Conservation (phyloP, 2,329 filamentous ascomycete species). For the Aureobasidium vineae region DNA sequence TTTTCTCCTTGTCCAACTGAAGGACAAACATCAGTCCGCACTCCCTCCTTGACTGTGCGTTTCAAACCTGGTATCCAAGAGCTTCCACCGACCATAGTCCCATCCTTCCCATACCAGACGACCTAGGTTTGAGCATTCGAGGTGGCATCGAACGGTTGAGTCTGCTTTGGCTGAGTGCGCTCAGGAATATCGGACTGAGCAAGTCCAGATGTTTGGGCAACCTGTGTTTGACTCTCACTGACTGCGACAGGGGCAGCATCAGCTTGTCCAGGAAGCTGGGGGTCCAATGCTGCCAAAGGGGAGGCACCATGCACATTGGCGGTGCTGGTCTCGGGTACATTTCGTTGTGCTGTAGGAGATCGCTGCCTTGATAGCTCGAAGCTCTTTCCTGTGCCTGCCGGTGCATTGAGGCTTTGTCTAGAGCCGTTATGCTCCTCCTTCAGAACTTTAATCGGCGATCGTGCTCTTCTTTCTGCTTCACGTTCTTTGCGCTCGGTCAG, state of each 20-base stretch:
- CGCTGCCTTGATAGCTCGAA: slow-evolving; percentile 21
- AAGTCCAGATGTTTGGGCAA: not conserved
- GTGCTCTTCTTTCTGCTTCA: slow-evolving; percentile 50
- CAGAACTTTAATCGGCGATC: slow-evolving; percentile 42
- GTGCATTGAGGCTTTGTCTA: slow-evolving; percentile 37
- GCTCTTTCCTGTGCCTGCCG: slow-evolving; percentile 22
- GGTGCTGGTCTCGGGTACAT: not conserved
- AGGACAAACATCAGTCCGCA: not conserved
- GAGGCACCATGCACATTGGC: slow-evolving; percentile 15
- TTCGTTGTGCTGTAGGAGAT: not conserved
- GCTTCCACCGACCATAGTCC: not conserved
- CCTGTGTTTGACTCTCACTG: not conserved
- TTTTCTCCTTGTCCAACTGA: not conserved
- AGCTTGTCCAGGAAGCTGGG: slow-evolving; percentile 1
- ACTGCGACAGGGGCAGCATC: not conserved
- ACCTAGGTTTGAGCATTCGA: slow-evolving; percentile 20
- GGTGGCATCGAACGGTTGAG: not conserved
- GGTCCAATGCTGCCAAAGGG: not conserved
- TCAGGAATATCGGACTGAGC: not conserved
- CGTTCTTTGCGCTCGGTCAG: slow-evolving; percentile 58
- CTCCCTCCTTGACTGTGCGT: not conserved
- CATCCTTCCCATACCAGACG: not conserved
- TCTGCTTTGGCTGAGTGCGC: not conserved
- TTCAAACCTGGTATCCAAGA: not conserved
- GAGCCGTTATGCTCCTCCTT: slow-evolving; percentile 41